Base-by-base conservation (phyloP, 2,329 filamentous ascomycete species). In the Microsporum ferrugineum region DNA sequence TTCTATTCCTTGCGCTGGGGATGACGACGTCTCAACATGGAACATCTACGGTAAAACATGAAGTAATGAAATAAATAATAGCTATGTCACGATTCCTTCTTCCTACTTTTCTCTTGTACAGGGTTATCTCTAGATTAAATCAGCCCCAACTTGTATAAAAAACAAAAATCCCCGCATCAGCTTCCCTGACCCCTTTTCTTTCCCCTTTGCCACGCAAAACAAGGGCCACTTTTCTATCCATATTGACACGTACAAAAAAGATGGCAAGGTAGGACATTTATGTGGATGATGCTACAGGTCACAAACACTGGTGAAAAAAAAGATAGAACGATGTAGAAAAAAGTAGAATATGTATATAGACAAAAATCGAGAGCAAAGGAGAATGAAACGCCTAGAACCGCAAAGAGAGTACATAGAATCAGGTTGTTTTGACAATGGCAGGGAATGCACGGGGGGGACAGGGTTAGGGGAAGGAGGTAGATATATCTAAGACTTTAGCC, bases 321-420 rank as follows among this genome's bases (percentile, higher is more conserved):
- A 23, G 14, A 33, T 57, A 33, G 23, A 43, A 45, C 43, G 23
- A 47, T 47, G 62, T 60, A 49, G 59, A 61, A 63, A 62, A 64
- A 59, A 63, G 62, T 38, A 63, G 29, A 62, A 60, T 64, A 62
- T 41, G 63, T 62, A 66, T 63, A 66, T 63, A 34, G 63, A 62
- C 62, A 65, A 43, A 23, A 43, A 6, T 23, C 63, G 62, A 63
- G 60, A 17, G 36, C 51, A 55, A 55, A 55, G 51, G 62, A 65
- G 65, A 65, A 64, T 64, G 45, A 64, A 62, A 65, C 61, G 62
- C 62, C 60, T 41, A 47, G 43, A 57, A 57, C 63, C 57, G 60
- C 51, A 36, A 23, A 59, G 60, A 55, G 61, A 61, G 63, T 60
- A 63, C 61, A 57, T 63, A 43, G 63, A 60, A 60, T 39, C 58